phyloP scores from a whole-genome alignment of 2,329 filamentous ascomycete species.

The Chalaropsis ovoidea region DNA sequence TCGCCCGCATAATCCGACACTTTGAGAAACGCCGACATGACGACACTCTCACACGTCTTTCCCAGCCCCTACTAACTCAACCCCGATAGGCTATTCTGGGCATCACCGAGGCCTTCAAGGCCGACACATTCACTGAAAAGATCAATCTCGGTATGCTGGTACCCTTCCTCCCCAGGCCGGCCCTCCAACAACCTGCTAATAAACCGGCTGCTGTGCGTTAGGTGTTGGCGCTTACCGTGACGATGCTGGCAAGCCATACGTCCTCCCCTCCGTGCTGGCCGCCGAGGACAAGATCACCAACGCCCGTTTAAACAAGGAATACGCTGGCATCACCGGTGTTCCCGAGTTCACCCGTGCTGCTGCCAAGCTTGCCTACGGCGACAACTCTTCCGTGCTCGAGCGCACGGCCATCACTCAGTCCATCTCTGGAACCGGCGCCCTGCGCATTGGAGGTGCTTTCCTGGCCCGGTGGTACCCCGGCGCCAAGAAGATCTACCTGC shows the following conservation, averaged over 20 bases:
- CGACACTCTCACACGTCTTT: background rate
- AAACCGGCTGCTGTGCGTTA: slow-evolving; percentile 31
- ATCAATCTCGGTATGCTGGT: slow-evolving; percentile 74
- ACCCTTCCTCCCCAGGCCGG: slow-evolving; percentile 12
- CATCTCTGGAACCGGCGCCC: slow-evolving; percentile 93
- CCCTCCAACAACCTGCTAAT: slow-evolving; percentile 21
- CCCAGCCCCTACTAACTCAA: background rate
- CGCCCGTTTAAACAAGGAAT: slow-evolving; percentile 83
- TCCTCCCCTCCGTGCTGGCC: slow-evolving; percentile 81
- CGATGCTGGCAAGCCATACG: slow-evolving; percentile 94
- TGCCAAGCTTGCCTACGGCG: slow-evolving; percentile 80
- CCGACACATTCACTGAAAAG: slow-evolving; percentile 85
- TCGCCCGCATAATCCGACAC: background rate
- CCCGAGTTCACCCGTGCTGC: slow-evolving; percentile 89
- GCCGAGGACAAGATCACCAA: slow-evolving; percentile 81
- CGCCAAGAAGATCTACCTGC: slow-evolving; percentile 93
- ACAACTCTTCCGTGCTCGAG: slow-evolving; percentile 63
- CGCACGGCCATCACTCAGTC: slow-evolving; percentile 90
- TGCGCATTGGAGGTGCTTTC: slow-evolving; percentile 91
- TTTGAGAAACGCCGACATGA: background rate
- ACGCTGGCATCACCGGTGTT: slow-evolving; percentile 93
- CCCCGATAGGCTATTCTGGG: slow-evolving; percentile 65
- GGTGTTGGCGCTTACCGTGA: slow-evolving; percentile 97
- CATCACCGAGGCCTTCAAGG: slow-evolving; percentile 98
- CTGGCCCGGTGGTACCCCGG: slow-evolving; percentile 82